These are phyloP conservation scores for Amaranthus palmeri DNA, from an alignment of 148 eudicot genomes.

Conservation along the genomic window DNA sequence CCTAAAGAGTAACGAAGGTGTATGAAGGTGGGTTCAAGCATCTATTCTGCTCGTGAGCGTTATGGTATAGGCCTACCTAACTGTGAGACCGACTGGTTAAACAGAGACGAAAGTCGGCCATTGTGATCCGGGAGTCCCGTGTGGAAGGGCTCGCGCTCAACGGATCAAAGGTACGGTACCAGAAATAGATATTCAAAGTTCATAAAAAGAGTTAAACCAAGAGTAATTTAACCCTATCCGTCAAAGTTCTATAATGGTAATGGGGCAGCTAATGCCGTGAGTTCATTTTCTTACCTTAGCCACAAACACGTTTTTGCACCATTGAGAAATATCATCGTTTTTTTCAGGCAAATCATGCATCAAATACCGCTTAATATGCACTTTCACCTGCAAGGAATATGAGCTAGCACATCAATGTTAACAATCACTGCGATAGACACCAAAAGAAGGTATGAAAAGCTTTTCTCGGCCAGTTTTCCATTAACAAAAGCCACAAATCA, in stretches of 20 bases:
- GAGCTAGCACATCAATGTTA: background rate
- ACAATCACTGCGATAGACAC: background rate
- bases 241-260: background rate
- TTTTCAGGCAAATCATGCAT: slow-evolving; percentile 70
- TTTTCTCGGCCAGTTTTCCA: background rate
- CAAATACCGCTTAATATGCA: slow-evolving; percentile 51
- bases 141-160: too few species aligned
- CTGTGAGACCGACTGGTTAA: too few species aligned
- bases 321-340: slow-evolving; percentile 51
- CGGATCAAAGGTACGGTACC: background rate
- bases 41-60: too few species aligned
- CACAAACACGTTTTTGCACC: slow-evolving; percentile 78
- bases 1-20: too few species aligned
- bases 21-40: too few species aligned
- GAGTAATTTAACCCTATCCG: too few species aligned
- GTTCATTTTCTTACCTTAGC: slow-evolving; percentile 44
- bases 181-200: background rate
- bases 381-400: slow-evolving; percentile 41
- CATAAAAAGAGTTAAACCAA: background rate
- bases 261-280: background rate
- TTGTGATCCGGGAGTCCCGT: too few species aligned
- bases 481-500: background rate
- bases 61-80: too few species aligned
- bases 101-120: too few species aligned
- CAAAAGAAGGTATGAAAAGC: background rate